phyloP scores from a whole-genome alignment of 2,329 filamentous ascomycete species.

The Aspergillus ruber region DNA sequence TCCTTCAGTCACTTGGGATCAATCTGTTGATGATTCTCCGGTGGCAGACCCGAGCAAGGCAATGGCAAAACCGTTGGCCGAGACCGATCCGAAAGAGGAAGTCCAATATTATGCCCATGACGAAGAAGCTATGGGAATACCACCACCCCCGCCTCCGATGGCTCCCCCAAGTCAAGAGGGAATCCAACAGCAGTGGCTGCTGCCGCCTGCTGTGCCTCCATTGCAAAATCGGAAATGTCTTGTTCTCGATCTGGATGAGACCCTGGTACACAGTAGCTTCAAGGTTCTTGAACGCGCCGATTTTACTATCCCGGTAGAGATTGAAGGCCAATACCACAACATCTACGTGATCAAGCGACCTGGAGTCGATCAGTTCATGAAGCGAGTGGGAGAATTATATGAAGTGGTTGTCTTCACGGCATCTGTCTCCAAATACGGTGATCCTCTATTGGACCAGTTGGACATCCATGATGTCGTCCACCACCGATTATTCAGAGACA shows the following conservation, averaged over 20 bases:
- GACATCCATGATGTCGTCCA: slow-evolving; percentile 97
- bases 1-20: slow-evolving; percentile 1
- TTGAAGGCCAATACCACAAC: slow-evolving; percentile 98
- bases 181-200: slow-evolving; percentile 61
- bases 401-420: slow-evolving; percentile 98
- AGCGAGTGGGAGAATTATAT: slow-evolving; percentile 92
- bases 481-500: slow-evolving; percentile 92
- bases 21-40: slow-evolving; percentile 15
- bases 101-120: slow-evolving; percentile 36
- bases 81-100: slow-evolving; percentile 47
- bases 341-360: slow-evolving; percentile 99
- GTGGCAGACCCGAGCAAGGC: slow-evolving; percentile 50
- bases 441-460: slow-evolving; percentile 89
- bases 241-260: slow-evolving; percentile 93
- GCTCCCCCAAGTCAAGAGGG: slow-evolving; percentile 29
- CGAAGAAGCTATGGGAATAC: slow-evolving; percentile 35
- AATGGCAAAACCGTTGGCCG: slow-evolving; percentile 53
- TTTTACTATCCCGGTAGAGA: slow-evolving; percentile 97
- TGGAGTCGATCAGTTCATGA: slow-evolving; percentile 99
- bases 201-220: slow-evolving; percentile 74
- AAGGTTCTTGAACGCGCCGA: slow-evolving; percentile 98
- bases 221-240: slow-evolving; percentile 87
- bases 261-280: slow-evolving; percentile 95
- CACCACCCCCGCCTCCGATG: slow-evolving; percentile 52
- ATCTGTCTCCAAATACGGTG: slow-evolving; percentile 97